Base-by-base conservation (phyloP, 1,139 yeast species). In the Kodamaea arcana region DNA sequence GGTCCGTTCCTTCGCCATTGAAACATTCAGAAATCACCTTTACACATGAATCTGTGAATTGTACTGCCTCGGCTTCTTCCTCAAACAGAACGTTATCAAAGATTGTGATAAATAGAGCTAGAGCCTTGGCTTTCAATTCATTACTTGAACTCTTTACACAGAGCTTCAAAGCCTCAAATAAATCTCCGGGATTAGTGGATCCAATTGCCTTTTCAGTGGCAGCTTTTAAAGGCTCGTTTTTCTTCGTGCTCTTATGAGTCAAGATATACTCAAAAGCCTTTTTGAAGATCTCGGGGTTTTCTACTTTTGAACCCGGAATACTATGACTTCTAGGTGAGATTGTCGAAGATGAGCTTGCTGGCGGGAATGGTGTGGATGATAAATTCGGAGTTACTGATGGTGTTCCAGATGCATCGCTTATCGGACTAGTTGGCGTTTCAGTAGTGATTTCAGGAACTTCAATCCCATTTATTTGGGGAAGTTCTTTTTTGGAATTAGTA, bases 1-100 rank as follows among this genome's bases (percentile, higher is more conserved):
- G 81, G 52, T 90, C 95, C 0, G 97, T 87, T 2, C 88, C 87
- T 56, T 90, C 97, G 18, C 95, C 95, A 41, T 83, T 87, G 57
- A 86, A 90, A 46, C 95, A 85, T 15, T 83, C 80, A 26, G 94
- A 78, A 21, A 90, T 86, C 10, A 88, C 83, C 44, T 83, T 83
- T 20, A 94, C 84, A 1, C 95, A 88, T 14, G 84, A 84, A 51
- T 88, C 95, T 24, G 94, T 79, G 40, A 88, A 56, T 17, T 75
- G 72, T 16, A 79, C 71, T 33, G 71, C 69, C 11, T 67, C 72
- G 4, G 39, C 43, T 27, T 58, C 59, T 39, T 61, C 64, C 25
- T 61, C 69, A 42, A 65, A 67, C 36, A 58, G 65, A 3, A 68
- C 65, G 40, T 63, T 64, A 45, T 69, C 75, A 40, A 69, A 69